phyloP scores from a whole-genome alignment of 805 yeast genomes.

The Kodamaea sagamina region DNA sequence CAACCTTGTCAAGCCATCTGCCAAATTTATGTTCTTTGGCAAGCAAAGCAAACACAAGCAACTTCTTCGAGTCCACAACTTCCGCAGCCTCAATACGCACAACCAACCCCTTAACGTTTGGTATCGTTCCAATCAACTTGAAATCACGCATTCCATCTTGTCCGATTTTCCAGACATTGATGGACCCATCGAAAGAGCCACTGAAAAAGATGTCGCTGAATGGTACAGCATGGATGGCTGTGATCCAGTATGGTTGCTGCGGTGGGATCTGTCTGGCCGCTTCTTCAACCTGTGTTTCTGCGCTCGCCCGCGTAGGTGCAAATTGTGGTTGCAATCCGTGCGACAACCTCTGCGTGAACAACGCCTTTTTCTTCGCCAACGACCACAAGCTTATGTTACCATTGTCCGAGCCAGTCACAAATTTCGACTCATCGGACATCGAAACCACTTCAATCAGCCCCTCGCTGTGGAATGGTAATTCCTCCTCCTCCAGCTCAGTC shows the following conservation, averaged over 20 bases:
- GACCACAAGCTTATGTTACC: constrained; percentile 93
- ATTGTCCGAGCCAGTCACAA: constrained; percentile 93
- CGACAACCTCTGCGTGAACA: constrained; percentile 64
- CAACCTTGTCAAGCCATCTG: constrained; percentile 67
- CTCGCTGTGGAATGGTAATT: constrained; percentile 54
- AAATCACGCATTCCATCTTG: constrained; percentile 62
- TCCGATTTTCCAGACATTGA: constrained; percentile 76
- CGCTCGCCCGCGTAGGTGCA: constrained; percentile 41
- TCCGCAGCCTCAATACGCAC: constrained; percentile 62
- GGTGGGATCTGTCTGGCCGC: constrained; percentile 59
- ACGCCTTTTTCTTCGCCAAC: constrained; percentile 83
- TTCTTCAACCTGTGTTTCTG: constrained; percentile 56
- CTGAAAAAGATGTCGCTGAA: constrained; percentile 79
- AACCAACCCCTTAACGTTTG: constrained; percentile 68
- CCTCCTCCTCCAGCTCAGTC: constrained; percentile 19
- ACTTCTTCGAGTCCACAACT: constrained; percentile 47
- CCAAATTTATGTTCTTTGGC: constrained; percentile 89
- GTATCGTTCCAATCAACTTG: constrained; percentile 53
- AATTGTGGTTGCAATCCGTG: constrained; percentile 69
- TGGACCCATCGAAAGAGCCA: constrained; percentile 84
- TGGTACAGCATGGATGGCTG: constrained; percentile 79
- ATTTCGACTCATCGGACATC: constrained; percentile 90
- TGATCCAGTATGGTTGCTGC: constrained; percentile 81
- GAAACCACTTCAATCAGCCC: constrained; percentile 89
- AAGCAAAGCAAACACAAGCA: constrained; percentile 58